Base-by-base conservation (phyloP, 2,329 filamentous ascomycete genomes). In the Hymenoscyphus fructigenus region DNA sequence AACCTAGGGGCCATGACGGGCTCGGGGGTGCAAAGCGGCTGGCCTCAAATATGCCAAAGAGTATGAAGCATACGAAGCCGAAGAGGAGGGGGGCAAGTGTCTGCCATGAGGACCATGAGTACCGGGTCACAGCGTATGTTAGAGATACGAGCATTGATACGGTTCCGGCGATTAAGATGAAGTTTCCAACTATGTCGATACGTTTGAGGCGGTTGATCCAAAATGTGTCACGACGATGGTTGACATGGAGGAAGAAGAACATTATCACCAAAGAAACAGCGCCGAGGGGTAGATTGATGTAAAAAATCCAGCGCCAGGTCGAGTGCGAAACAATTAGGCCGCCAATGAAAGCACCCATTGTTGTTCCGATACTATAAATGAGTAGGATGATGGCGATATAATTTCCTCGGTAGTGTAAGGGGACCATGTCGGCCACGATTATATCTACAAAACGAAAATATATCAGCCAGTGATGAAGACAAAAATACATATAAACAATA, bases 171-270 rank as follows among this genome's bases (percentile, higher is more conserved):
- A 80, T 78, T 60, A 84, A 72, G 1, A 84, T 68, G 17, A 70
- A 59, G 23, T 79, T 80, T n/a, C 83, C 83, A 1, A 77, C 34
- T 58, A 74, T 80, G 68, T 85, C 83, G 59, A 82, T 73, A 2
- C 78, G 23, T n/a, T 47, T 47, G 1, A 47, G n/a, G 1, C 12
- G 23, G 15, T 47, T n/a, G 17, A n/a, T n/a, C 44, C 23, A 23
- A 20, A n/a, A 23, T 6, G 44, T 47, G 7, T 47, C 44, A n/a
- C 23, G 23, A 5, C 23, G 23, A 47, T 75, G 57, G 17, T 55
- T 41, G 23, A 61, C 26, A 29, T 36, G 60, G 2, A 68, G 28
- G 41, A 67, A 65, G 6, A 53, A 26, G n/a, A 59, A 63, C 23
- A 57, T n/a, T 10, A 59, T n/a, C 4, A 67, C n/a, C 3, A 68